A percentile compares a stretch with the other conserved stretches of the same genome.
Evolutionary conservation across 345 rosid genomes (phyloP).

Genomic region (Eucalyptus regnans): DNA sequence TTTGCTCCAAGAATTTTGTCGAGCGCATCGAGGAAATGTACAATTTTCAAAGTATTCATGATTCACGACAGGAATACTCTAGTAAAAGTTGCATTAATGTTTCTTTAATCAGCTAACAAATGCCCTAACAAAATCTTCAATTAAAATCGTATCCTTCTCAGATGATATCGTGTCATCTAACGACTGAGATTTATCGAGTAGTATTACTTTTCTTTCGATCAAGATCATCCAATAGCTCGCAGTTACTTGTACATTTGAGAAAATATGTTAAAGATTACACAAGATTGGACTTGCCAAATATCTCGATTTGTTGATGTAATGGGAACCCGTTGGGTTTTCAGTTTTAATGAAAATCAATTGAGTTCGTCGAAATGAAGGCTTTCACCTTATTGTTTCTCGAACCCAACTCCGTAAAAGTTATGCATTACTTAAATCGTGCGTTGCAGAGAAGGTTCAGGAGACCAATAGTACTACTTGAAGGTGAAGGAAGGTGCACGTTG

Average conservation of each 20-base stretch:
- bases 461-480: background rate
- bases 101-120: background rate
- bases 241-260: background rate
- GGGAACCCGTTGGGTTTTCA: fast-evolving
- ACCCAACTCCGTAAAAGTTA: background rate
- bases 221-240: background rate
- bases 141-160: background rate
- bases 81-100: background rate
- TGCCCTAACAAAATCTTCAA: background rate
- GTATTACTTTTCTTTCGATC: background rate
- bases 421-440: background rate
- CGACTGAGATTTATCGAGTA: background rate
- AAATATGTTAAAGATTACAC: background rate
- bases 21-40: background rate
- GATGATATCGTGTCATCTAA: background rate
- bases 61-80: background rate
- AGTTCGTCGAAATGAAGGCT: background rate
- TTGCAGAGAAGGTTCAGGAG: background rate
- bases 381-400: background rate
- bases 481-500: background rate
- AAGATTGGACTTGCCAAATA: background rate
- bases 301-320: background rate
- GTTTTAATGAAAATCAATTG: background rate
- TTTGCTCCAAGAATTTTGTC: background rate
- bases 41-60: background rate